Base-by-base conservation (phyloP, 768 basidiomycete species). In the Multifurca ochricompacta region DNA sequence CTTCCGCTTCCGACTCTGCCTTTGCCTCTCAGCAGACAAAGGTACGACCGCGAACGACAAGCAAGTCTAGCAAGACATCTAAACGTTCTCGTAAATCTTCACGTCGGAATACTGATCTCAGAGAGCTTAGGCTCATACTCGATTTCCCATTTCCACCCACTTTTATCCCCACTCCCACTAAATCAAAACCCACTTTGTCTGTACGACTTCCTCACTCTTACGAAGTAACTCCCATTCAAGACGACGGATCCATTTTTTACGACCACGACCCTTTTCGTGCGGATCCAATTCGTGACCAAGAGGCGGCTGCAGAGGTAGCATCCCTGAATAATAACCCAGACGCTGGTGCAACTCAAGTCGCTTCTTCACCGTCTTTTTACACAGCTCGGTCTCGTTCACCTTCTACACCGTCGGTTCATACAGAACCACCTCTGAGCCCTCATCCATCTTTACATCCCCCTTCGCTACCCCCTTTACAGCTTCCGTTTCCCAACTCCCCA, bases 181-280 rank as follows among this genome's bases (percentile, higher is more conserved):
- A 42, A 56, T 35, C 39, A 13, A 58, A 32, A 32, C 27, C 47
- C 18, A 50, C 50, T n/a, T 14, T 25, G 32, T 36, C 49, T 39
- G n/a, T 42, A 19, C 37, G 42, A 51, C 36, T 30, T 54, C 23
- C 48, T 23, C 13, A 46, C 7, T 23, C 46, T 9, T 47, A 56
- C 7, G 46, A 43, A 16, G 48, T 61, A 36, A 56, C 69, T 2
- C 57, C 65, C 31, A 10, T 63, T 14, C 55, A 58, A 21, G 61
- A 64, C 51, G 49, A 62, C 44, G 59, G 55, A 14, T 67, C 66
- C 18, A 41, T 61, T 32, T 60, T 55, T 54, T 61, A 62, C 60
- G 67, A 69, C 45, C 59, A 52, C 59, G 68, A 71, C 30, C 62
- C 69, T 1, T 68, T 66, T 48, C 53, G 65, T 44, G 46, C 40